phyloP scores from a whole-genome alignment of 768 basidiomycete genomes.

The Neoboletus magnificus region DNA sequence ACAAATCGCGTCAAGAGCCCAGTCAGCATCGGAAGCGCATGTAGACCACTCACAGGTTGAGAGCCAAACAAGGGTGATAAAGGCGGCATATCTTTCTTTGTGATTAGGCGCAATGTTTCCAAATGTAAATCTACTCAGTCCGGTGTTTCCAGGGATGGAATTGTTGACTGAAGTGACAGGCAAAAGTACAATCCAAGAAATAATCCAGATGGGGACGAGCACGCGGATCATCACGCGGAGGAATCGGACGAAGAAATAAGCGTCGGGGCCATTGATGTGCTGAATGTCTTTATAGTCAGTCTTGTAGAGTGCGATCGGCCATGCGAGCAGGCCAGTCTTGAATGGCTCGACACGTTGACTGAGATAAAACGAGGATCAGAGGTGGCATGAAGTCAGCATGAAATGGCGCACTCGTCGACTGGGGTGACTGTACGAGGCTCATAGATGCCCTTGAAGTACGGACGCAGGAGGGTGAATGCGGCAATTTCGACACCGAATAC shows the following conservation, averaged over 20 bases:
- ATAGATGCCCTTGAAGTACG: slow-evolving; percentile 85
- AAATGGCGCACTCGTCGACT: slow-evolving; percentile 36
- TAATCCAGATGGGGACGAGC: slow-evolving; percentile 85
- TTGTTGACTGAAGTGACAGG: slow-evolving; percentile 67
- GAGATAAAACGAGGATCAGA: background rate
- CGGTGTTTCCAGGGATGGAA: slow-evolving; percentile 40
- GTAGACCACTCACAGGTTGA: slow-evolving; percentile 62
- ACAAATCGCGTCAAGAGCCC: background rate
- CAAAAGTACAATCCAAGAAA: slow-evolving; percentile 84
- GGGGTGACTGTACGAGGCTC: slow-evolving; percentile 78
- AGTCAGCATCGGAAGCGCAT: background rate
- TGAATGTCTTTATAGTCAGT: slow-evolving; percentile 63
- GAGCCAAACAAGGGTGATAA: slow-evolving; percentile 70
- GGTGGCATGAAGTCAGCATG: background rate
- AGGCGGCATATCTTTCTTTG: slow-evolving; percentile 67
- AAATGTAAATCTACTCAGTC: slow-evolving; percentile 72
- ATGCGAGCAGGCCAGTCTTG: slow-evolving; percentile 47
- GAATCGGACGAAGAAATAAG: slow-evolving; percentile 92
- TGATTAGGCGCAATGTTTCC: slow-evolving; percentile 64
- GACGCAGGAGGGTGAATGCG: slow-evolving; percentile 78
- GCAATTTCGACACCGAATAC: slow-evolving; percentile 70
- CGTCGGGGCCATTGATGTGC: slow-evolving; percentile 77
- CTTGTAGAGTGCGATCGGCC: slow-evolving; percentile 63
- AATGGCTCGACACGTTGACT: slow-evolving; percentile 63
- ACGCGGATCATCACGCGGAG: slow-evolving; percentile 79